Conservation (phyloP, 371 early-diverging fungal species). For the Lichtheimia ramosa region DNA sequence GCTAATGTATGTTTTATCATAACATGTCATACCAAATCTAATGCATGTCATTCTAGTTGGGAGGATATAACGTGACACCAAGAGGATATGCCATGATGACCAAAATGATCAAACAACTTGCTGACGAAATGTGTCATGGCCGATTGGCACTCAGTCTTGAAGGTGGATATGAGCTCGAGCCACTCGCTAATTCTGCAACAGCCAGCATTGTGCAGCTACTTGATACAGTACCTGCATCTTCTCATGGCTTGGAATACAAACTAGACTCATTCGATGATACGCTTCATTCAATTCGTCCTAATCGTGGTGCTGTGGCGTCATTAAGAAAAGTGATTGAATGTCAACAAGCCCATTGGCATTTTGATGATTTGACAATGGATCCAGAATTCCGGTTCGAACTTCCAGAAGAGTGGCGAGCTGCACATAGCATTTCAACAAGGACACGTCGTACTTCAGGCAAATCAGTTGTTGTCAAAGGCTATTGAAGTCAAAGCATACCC, state of each 20-base stretch:
- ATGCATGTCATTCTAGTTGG: constrained; percentile 35
- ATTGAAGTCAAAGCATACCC: not conserved
- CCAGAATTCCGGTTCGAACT: constrained; percentile 44
- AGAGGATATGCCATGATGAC: constrained; percentile 61
- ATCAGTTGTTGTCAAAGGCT: constrained; percentile 15
- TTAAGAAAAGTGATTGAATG: constrained; percentile 37
- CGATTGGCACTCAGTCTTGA: constrained; percentile 52
- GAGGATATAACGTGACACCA: constrained; percentile 59
- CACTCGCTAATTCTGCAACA: constrained; percentile 38
- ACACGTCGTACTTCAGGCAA: not conserved
- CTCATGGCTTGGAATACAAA: too few species aligned
- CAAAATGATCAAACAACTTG: constrained; percentile 52
- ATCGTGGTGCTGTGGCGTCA: constrained; percentile 49
- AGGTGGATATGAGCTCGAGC: constrained; percentile 47
- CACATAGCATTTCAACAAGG: constrained; percentile 50
- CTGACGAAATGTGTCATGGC: constrained; percentile 49
- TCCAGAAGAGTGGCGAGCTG: constrained; percentile 56
- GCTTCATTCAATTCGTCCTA: constrained; percentile 53
- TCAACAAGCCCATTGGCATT: constrained; percentile 54
- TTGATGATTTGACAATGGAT: constrained; percentile 31
- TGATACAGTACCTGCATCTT: not conserved
- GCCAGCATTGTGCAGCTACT: constrained; percentile 40
- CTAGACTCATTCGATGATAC: constrained; percentile 17
- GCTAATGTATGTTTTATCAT: constrained; percentile 50
- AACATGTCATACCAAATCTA: not conserved